phyloP scores from a whole-genome alignment of 2,329 filamentous ascomycete species.

The Dothidotthia symphoricarpi region DNA sequence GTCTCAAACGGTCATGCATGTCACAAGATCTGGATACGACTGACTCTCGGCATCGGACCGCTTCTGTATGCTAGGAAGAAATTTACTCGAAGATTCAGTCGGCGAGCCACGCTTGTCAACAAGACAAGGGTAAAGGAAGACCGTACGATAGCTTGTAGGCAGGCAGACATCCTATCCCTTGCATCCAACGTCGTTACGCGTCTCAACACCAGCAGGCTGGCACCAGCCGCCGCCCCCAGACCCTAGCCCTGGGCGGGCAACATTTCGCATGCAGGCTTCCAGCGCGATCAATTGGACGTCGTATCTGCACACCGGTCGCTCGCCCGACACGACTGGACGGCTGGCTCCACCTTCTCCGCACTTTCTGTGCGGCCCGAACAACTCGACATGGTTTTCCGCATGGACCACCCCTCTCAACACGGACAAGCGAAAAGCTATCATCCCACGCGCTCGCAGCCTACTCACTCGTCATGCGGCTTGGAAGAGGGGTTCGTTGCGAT shows the following conservation, averaged over 20 bases:
- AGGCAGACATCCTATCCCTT: conserved; percentile 8
- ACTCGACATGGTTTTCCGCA: conserved; percentile 12
- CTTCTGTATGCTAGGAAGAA: conserved; percentile 21
- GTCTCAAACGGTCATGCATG: conserved; percentile 2
- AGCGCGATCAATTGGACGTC: conserved; percentile 5
- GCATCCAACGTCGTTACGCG: conserved; percentile 14
- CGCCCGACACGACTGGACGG: conserved; percentile 8
- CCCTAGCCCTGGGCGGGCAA: conserved; percentile 16
- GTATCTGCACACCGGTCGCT: conserved; percentile 5
- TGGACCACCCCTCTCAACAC: conserved; percentile 8
- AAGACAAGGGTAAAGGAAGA: conserved; percentile 7
- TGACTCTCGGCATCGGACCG: conserved; percentile 10
- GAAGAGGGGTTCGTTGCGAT: conserved; percentile 3
- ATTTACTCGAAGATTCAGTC: conserved; percentile 23
- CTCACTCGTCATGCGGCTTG: conserved; percentile 19
- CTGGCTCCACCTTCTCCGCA: conserved; percentile 19
- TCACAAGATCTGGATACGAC: conserved; percentile 11
- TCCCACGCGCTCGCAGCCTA: conserved; percentile 11
- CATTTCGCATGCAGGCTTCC: conserved; percentile 11
- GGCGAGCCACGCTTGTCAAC: conserved; percentile 9
- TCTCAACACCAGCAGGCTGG: conserved; percentile 14
- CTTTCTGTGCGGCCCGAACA: conserved; percentile 18
- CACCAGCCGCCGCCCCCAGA: conserved; percentile 15
- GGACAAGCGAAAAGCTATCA: conserved; percentile 13
- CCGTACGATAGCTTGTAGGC: conserved; percentile 3